phyloP scores from a whole-genome alignment of 352 stramenopile genomes.

The Phytopythium oedochilum region DNA sequence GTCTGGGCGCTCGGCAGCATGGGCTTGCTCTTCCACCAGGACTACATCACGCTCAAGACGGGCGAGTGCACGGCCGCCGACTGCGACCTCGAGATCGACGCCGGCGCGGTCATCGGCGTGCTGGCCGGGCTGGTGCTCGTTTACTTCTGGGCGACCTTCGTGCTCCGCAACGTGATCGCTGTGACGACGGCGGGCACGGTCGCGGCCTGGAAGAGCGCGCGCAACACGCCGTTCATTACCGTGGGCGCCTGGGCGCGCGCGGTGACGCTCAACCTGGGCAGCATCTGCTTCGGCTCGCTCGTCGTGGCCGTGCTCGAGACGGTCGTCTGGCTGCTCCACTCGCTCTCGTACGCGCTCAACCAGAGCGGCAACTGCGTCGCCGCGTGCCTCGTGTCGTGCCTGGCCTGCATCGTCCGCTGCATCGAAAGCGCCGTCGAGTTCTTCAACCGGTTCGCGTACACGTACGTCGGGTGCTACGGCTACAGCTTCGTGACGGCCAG shows the following conservation, averaged over 20 bases:
- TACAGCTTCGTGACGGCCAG: conserved; percentile 83
- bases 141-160: conserved; percentile 90
- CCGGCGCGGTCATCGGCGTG: conserved; percentile 51
- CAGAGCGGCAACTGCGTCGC: conserved; percentile 75
- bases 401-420: conserved; percentile 75
- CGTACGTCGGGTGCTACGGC: conserved; percentile 85
- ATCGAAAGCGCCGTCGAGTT: conserved; percentile 86
- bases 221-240: conserved; percentile 67
- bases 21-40: conserved; percentile 74
- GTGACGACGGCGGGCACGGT: conserved; percentile 88
- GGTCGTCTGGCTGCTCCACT: conserved; percentile 58
- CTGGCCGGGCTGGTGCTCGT: conserved; percentile 89
- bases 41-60: conserved; percentile 53
- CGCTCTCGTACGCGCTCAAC: conserved; percentile 52
- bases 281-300: conserved; percentile 91
- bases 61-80: conserved; percentile 36
- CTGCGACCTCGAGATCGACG: conserved; percentile 45
- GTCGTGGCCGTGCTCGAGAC: conserved; percentile 90
- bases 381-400: conserved; percentile 54
- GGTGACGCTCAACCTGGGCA: conserved; percentile 88
- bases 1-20: conserved; percentile 84
- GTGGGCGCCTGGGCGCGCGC: conserved; percentile 73
- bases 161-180: conserved; percentile 88
- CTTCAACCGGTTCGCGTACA: conserved; percentile 89
- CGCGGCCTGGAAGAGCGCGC: conserved; percentile 85